phyloP scores from a whole-genome alignment of 805 yeast genomes.

The Saccharomycopsis oosterbeekiorum region DNA sequence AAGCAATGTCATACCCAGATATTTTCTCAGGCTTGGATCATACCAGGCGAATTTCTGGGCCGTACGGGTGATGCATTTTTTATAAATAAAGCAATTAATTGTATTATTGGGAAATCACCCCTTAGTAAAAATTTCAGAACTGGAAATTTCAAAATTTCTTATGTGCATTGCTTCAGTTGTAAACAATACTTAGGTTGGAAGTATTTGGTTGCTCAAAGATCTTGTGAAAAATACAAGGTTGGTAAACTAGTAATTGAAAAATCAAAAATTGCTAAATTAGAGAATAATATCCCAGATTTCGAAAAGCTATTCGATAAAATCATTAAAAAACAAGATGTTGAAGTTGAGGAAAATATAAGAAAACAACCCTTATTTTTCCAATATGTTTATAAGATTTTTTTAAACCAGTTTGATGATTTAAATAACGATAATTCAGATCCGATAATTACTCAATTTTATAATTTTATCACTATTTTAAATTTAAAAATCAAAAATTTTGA shows the following conservation, averaged over 20 bases:
- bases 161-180: conserved; percentile 48
- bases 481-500: background rate
- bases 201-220: conserved; percentile 38
- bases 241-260: conserved; percentile 31
- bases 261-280: background rate
- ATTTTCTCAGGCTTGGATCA: conserved; percentile 16
- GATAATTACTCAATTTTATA: background rate
- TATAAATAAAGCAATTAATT: conserved; percentile 8
- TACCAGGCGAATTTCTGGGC: conserved; percentile 17
- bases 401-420: background rate
- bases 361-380: background rate
- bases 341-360: background rate
- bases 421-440: background rate
- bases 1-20: conserved; percentile 11
- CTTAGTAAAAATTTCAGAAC: conserved; percentile 45
- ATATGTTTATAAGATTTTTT: background rate
- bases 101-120: conserved; percentile 14
- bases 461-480: background rate
- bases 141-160: conserved; percentile 48
- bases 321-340: background rate
- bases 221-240: conserved; percentile 47
- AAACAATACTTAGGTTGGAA: conserved; percentile 51
- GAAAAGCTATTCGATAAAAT: background rate
- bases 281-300: background rate
- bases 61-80: conserved; percentile 16